phyloP scores from a whole-genome alignment of 179 eudicot species.

The Gypsophila paniculata region DNA sequence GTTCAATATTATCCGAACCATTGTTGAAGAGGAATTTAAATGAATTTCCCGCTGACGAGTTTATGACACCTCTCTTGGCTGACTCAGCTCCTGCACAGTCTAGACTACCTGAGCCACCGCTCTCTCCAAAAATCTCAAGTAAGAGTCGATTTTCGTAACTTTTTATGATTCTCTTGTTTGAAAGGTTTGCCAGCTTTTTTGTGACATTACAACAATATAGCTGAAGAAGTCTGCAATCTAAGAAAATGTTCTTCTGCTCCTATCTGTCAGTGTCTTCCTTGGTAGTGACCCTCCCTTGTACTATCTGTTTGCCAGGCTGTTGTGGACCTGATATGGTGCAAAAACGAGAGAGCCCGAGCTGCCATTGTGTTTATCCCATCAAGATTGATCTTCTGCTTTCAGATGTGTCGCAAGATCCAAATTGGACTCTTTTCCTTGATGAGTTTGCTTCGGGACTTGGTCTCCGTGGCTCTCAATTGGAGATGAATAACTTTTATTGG shows the following conservation, averaged over 20 bases:
- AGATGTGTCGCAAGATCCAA: conserved; percentile 65
- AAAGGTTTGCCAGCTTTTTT: no score
- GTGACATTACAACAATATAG: neutral
- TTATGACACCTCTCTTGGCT: conserved; percentile 39
- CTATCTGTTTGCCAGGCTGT: conserved; percentile 53
- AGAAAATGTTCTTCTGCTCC: neutral
- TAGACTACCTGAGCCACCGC: conserved; percentile 66
- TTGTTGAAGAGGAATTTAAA: conserved; percentile 35
- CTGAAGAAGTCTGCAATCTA: neutral
- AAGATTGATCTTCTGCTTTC: conserved; percentile 77
- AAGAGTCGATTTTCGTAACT: conserved; percentile 23
- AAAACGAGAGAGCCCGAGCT: conserved; percentile 61
- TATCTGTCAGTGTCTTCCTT: conserved; percentile 5
- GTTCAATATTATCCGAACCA: conserved; percentile 38
- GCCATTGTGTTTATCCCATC: conserved; percentile 91
- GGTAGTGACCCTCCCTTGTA: conserved; percentile 23
- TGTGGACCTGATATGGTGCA: conserved; percentile 80
- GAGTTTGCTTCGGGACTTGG: conserved; percentile 71
- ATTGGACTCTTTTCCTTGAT: conserved; percentile 65
- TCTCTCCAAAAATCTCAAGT: conserved; percentile 68
- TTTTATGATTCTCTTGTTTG: neutral
- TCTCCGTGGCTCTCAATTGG: conserved; percentile 65
- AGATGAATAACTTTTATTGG: conserved; percentile 73
- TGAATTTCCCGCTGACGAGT: conserved; percentile 28
- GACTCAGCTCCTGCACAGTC: conserved; percentile 59